phyloP scores from a whole-genome alignment of 192 early-diverging fungal species.

The Polychytrium aggregatum region DNA sequence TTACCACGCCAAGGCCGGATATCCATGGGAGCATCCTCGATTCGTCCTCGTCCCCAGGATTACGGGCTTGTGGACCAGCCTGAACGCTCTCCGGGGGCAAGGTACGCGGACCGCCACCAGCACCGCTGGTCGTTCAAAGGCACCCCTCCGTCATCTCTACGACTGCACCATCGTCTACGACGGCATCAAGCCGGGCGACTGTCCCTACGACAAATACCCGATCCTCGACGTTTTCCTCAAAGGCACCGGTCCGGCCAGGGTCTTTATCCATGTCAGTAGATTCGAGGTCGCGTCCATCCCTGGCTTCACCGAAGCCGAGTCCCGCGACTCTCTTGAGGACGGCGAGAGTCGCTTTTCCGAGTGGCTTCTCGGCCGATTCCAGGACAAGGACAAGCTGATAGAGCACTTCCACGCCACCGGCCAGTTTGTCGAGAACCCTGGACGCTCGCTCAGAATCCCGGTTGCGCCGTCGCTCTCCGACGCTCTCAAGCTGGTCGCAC shows the following conservation, averaged over 20 bases:
- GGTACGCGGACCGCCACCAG: no score
- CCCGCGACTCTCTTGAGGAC: neutral
- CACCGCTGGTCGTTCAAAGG: no score
- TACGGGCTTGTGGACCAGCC: conserved; percentile 68
- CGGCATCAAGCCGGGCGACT: conserved; percentile 49
- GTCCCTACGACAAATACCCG: conserved; percentile 72
- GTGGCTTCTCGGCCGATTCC: conserved; percentile 70
- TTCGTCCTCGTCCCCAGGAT: conserved; percentile 75
- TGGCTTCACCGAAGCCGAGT: conserved; percentile 14
- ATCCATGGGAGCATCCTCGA: conserved; percentile 23
- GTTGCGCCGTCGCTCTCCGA: no score
- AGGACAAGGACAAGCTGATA: conserved; percentile 78
- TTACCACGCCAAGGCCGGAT: conserved; percentile 54
- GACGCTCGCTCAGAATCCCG: no score
- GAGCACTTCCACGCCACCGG: conserved; percentile 66
- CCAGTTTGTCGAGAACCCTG: conserved; percentile 36
- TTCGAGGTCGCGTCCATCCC: conserved; percentile 12
- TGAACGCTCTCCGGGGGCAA: conserved; percentile 53
- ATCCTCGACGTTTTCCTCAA: conserved; percentile 65
- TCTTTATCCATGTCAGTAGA: conserved; percentile 64
- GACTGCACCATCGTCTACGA: conserved; percentile 86
- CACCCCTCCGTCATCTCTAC: no score
- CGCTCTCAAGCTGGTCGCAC: no score
- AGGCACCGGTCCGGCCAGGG: conserved; percentile 55
- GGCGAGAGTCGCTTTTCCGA: conserved; percentile 57